These are phyloP conservation scores for Cutaneotrichosporon sp. DNA, from an alignment of 1,284 basidiomycete species.

Conservation along the genomic window DNA sequence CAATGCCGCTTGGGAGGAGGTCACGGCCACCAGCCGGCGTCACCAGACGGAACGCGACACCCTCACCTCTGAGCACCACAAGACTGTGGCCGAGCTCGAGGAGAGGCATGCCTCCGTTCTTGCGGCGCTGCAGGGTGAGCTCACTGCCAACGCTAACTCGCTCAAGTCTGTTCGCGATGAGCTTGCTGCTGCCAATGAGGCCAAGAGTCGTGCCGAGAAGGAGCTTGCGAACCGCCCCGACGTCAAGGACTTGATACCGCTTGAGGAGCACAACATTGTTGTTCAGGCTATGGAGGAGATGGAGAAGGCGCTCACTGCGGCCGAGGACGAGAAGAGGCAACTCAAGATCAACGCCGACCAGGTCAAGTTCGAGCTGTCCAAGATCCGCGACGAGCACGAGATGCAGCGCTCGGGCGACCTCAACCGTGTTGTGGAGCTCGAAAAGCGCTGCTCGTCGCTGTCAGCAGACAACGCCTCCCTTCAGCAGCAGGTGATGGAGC, in stretches of 20 bases:
- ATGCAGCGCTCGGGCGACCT: slow-evolving; percentile 28
- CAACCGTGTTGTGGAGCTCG: slow-evolving; percentile 32
- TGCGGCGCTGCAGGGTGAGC: slow-evolving; percentile 15
- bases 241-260: slow-evolving; percentile 11
- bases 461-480: slow-evolving; percentile 17
- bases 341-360: slow-evolving; percentile 46
- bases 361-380: slow-evolving; percentile 40
- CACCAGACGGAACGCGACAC: slow-evolving; percentile 22
- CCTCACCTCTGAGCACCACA: slow-evolving; percentile 23
- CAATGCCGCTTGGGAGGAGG: slow-evolving; percentile 21
- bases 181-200: slow-evolving; percentile 13
- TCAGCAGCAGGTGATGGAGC: slow-evolving; percentile 26
- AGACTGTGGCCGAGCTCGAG: slow-evolving; percentile 20
- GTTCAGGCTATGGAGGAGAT: slow-evolving; percentile 37
- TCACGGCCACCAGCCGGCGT: slow-evolving; percentile 10
- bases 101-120: slow-evolving; percentile 20
- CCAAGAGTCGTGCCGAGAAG: slow-evolving; percentile 17
- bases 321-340: slow-evolving; percentile 42
- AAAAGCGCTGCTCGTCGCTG: slow-evolving; percentile 15
- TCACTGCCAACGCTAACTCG: slow-evolving; percentile 7
- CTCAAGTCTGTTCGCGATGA: slow-evolving; percentile 13
- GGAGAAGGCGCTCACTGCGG: slow-evolving; percentile 31
- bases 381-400: slow-evolving; percentile 38
- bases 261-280: slow-evolving; percentile 26
- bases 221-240: slow-evolving; percentile 14